Base-by-base conservation (phyloP, 2,329 filamentous ascomycete genomes). In the Colletotrichum lupini region DNA sequence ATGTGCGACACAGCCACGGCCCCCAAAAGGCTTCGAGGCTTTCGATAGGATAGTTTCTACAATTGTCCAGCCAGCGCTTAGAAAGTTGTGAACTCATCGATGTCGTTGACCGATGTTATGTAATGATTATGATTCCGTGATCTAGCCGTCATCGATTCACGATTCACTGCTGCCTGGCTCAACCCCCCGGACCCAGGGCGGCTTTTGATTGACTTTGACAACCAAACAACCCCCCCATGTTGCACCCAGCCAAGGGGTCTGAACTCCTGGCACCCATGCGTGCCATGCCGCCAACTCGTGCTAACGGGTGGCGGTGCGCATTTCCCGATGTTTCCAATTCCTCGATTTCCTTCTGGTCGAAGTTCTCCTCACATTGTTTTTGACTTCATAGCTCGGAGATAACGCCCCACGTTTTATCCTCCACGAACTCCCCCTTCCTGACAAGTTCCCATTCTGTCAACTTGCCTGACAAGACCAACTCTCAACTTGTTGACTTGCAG, bases 71-170 rank as follows among this genome's bases (percentile, higher is more conserved):
- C 11, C 11, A n/a, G 49, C 37, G 35, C 42, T 49, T 49, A 49
- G 6, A 26, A 22, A 46, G 14, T 32, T 22, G 9, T 22, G 16
- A 32, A 24, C 32, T 26, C n/a, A 26, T 52, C 28, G 8, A 8
- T 28, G 12, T 11, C 32, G n/a, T n/a, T 14, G 7, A 11, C 30
- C 42, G 19, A 24, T 42, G 63, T 61, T 49, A 67, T 55, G 42
- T 49, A 49, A 22, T 46, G 62, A 52, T 60, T 35, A 32, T 42
- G 19, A 14, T 53, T 2, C 2, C 37, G 37, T n/a, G 49, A 68
- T 69, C 24, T 63, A 60, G 16, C 69, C 57, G 68, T 72, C 68
- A 72, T 72, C 59, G 70, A 72, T 62, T 26, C 30, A 24, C 53
- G 26, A 42, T 42, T 42, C 37, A 42, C 37, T 42, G 37, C 58